phyloP scores from a whole-genome alignment of 1,139 yeast genomes.

The Arxiozyma bovina region DNA sequence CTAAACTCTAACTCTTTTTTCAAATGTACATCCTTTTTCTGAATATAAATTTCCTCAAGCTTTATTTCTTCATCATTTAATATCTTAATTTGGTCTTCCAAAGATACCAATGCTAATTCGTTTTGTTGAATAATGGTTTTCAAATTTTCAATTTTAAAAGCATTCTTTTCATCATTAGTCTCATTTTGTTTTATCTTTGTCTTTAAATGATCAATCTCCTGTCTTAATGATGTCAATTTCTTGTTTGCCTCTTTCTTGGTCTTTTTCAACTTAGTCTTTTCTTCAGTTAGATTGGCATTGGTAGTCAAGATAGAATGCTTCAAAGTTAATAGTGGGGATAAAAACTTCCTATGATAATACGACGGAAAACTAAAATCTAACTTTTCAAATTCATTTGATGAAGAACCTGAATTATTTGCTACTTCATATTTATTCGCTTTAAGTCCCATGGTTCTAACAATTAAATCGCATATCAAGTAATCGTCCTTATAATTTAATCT shows the following conservation, averaged over 20 bases:
- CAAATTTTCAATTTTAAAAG: constrained; percentile 37
- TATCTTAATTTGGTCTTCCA: constrained; percentile 34
- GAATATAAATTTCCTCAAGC: constrained; percentile 35
- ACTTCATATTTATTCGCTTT: constrained; percentile 5
- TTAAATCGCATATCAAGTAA: constrained; percentile 36
- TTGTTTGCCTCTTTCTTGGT: constrained; percentile 56
- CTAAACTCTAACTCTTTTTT: constrained; percentile 32
- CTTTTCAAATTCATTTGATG: constrained; percentile 15
- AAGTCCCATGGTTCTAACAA: constrained; percentile 35
- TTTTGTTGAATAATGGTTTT: constrained; percentile 36
- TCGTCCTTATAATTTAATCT: constrained; percentile 35
- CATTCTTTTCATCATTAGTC: constrained; percentile 40
- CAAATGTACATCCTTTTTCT: constrained; percentile 34
- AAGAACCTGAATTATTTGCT: constrained; percentile 13
- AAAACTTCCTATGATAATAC: constrained; percentile 30
- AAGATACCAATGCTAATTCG: constrained; percentile 34
- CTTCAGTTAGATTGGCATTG: constrained; percentile 44
- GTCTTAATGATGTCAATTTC: constrained; percentile 42
- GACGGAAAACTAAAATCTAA: constrained; percentile 29
- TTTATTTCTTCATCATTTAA: constrained; percentile 32
- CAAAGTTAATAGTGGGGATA: constrained; percentile 49
- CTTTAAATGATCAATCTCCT: constrained; percentile 50
- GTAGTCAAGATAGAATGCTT: constrained; percentile 58
- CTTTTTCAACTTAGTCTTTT: constrained; percentile 46
- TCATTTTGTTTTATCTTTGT: constrained; percentile 41